These are phyloP conservation scores for Aphanomyces stellatus DNA, from an alignment of 352 stramenopile species.

Conservation along the genomic window DNA sequence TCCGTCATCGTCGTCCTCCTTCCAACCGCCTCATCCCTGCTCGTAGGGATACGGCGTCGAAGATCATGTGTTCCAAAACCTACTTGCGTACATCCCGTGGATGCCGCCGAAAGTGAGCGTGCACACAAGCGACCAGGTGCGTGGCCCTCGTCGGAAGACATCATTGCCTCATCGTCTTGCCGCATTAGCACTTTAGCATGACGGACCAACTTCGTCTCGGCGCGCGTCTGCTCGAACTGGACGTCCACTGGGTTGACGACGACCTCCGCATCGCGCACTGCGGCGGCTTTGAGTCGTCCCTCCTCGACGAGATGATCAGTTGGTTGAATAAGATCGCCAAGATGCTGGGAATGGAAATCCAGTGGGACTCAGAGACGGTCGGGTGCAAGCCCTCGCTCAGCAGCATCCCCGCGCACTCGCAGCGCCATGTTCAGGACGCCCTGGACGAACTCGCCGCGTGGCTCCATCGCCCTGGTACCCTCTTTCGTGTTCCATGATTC, in stretches of 20 bases:
- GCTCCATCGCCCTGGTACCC: slow-evolving; percentile 32
- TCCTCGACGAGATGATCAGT: slow-evolving; percentile 54
- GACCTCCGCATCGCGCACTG: slow-evolving; percentile 70
- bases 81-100: slow-evolving; percentile 17
- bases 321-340: slow-evolving; percentile 56
- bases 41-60: slow-evolving; percentile 61
- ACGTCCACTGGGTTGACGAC: slow-evolving; percentile 69
- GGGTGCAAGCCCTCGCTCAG: slow-evolving; percentile 72
- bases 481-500: neutral
- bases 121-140: slow-evolving; percentile 58
- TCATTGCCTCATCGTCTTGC: neutral
- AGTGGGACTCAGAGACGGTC: slow-evolving; percentile 66
- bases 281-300: slow-evolving; percentile 38
- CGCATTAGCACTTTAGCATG: slow-evolving; percentile 43
- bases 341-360: slow-evolving; percentile 41
- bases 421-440: slow-evolving; percentile 36
- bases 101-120: slow-evolving; percentile 45
- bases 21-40: slow-evolving; percentile 13
- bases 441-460: slow-evolving; percentile 45
- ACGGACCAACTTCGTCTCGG: slow-evolving; percentile 74
- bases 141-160: neutral
- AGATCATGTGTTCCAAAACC: slow-evolving; percentile 59
- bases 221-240: slow-evolving; percentile 66
- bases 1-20: neutral
- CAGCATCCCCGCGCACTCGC: slow-evolving; percentile 52